phyloP scores from a whole-genome alignment of 2,329 filamentous ascomycete genomes.

The Talaromyces sp. region DNA sequence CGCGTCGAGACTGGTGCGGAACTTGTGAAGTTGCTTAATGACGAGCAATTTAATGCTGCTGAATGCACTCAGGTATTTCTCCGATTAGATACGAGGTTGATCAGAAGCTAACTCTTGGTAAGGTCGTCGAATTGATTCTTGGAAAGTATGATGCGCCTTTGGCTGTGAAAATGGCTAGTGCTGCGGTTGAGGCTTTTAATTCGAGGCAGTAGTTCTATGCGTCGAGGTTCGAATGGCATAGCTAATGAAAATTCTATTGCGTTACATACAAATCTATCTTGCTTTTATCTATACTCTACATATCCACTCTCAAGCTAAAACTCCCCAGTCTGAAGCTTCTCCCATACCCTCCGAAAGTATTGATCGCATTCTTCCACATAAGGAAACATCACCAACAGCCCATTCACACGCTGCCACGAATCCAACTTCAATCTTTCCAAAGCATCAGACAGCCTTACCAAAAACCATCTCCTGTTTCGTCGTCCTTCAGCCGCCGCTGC shows the following conservation, averaged over 20 bases:
- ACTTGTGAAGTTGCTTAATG: constrained; percentile 5
- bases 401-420: background rate
- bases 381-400: background rate
- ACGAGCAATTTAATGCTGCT: constrained; percentile 7
- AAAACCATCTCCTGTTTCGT: background rate
- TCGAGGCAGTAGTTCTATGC: background rate
- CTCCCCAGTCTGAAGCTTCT: background rate
- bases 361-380: constrained; percentile 8
- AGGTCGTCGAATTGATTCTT: constrained; percentile 12
- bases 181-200: constrained; percentile 9
- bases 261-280: background rate
- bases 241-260: background rate
- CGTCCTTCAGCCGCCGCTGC: constrained; percentile 3
- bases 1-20: constrained; percentile 3
- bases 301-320: background rate
- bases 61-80: constrained; percentile 13
- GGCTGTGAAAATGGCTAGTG: constrained; percentile 5
- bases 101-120: background rate
- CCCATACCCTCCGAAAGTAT: background rate
- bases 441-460: background rate
- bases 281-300: background rate
- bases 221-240: too few relatives aligned
- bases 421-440: background rate
- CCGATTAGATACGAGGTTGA: too few relatives aligned
- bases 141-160: constrained; percentile 4